Evolutionary conservation across 495 filamentous ascomycete genomes (phyloP), one percentile per base, ranked within the genome.

Genomic region (Penicillium salamii): DNA sequence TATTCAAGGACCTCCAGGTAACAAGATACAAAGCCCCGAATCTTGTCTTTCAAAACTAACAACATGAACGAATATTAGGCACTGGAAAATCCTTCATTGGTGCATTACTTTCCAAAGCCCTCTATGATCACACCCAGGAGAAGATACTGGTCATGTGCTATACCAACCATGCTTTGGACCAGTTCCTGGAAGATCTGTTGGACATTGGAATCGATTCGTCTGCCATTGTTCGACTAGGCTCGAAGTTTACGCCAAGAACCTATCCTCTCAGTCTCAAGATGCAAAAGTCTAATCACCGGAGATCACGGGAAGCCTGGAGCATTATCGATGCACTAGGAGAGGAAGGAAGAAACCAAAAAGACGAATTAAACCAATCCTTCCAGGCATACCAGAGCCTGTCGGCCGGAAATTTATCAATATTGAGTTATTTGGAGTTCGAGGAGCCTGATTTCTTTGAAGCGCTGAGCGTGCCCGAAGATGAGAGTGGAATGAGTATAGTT

Each of bases 31-130:
- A 34, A 17, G 11, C 14, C 18, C 24, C 14, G 11, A 5, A 3
- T 20, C 26, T 41, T 7, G 18, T 11, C 14, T 43, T 41, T 7
- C n/a, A 12, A 24, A 24, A 42, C 26, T 48, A 17, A 49, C n/a
- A 17, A 11, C 45, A 23, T 42, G 13, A 55, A 18, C 42, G 33
- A 24, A n/a, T n/a, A n/a, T n/a, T 8, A 89, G 87, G 87, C 3
- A 92, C 88, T 3, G 89, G 89, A 5, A 91, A 92, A 47, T 89
- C 86, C 0, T 89, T 90, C 50, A 80, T 89, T 26, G 89, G 89
- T 0, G 83, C 86, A 0, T 64, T 87, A 3, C 55, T 89, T 13
- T 79, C 81, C 0, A 87, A 87, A 46, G 61, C 67, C 0, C 43
- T 92, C 1, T 63, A 80, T 50, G 67, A 84, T 18, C 57, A 69